Evolutionary conservation across 108 stramenopile species (phyloP), one percentile per base, ranked within the genome.

Genomic region (Fistulifera solaris): DNA sequence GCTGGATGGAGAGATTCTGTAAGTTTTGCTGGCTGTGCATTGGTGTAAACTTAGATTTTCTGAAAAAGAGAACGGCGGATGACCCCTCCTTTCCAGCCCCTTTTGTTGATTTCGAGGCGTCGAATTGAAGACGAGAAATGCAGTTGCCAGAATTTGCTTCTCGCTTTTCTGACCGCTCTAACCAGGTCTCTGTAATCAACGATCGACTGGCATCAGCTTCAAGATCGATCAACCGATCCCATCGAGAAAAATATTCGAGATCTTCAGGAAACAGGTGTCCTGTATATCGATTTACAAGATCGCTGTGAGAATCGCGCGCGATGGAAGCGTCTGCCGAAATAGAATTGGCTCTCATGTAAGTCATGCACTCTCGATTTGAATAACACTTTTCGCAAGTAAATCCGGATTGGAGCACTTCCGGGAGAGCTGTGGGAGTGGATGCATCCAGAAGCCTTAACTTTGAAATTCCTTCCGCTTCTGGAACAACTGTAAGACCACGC

Each of bases 141-240:
- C 70, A 72, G 49, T 78, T 81, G 15, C 78, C 85, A 50, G 75
- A 75, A 14, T 42, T 61, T 26, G n/a, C 31, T 63, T 93, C 87
- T 56, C 70, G 65, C 27, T 65, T 68, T 25, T 23, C 39, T 1
- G 91, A 84, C 10, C 65, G 46, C 7, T 49, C 42, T 19, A 93
- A 61, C 91, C 91, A 93, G 23, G 87, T 55, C 27, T 79, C 65
- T 8, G 70, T 31, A 18, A 68, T 58, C 45, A 56, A 56, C 10
- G 45, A 35, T 11, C 42, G 42, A 7, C 56, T 52, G 35, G 80
- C 76, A 31, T 84, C 70, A 12, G 73, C 69, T 64, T 93, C 91
- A 22, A 93, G 48, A 58, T 93, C 91, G 41, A 93, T 88, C 41
- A 93, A 45, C n/a, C 85, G 75, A 44, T 93, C 85, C 87, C 87